Conservation (phyloP, 108 stramenopile genomes). For the Parietichytrium sp. region DNA sequence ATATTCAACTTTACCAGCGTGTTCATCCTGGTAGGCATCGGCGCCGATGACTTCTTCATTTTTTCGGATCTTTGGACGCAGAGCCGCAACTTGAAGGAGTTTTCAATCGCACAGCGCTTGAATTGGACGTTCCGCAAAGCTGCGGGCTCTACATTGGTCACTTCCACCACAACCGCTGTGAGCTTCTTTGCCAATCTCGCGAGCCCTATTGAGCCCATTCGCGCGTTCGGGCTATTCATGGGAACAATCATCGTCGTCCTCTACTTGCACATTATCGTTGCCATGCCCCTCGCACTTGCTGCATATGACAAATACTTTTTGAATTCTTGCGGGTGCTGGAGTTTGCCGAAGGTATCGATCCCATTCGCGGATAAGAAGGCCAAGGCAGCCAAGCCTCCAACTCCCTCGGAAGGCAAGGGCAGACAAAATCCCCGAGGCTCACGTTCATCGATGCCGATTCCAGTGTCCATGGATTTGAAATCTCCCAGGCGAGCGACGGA, state of each 20-base stretch:
- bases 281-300: neutral
- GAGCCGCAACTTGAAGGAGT: neutral
- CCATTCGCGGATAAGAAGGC: no score
- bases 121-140: constrained; percentile 9
- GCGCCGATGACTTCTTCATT: constrained; percentile 26
- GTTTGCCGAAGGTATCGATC: no score
- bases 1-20: constrained; percentile 31
- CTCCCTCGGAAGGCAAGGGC: no score
- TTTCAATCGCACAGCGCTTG: neutral
- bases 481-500: no score
- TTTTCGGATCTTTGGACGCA: constrained; percentile 18
- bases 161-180: neutral
- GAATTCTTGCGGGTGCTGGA: neutral
- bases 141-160: constrained; percentile 27
- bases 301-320: neutral
- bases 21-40: constrained; percentile 7
- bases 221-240: constrained; percentile 28
- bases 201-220: constrained; percentile 27
- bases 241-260: neutral
- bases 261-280: neutral
- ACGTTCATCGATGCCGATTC: no score
- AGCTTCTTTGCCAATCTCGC: constrained; percentile 6
- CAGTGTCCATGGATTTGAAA: no score
- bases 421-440: no score
- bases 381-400: no score